phyloP scores from a whole-genome alignment of 306 rosid species.

The Cicer yamashitae region DNA sequence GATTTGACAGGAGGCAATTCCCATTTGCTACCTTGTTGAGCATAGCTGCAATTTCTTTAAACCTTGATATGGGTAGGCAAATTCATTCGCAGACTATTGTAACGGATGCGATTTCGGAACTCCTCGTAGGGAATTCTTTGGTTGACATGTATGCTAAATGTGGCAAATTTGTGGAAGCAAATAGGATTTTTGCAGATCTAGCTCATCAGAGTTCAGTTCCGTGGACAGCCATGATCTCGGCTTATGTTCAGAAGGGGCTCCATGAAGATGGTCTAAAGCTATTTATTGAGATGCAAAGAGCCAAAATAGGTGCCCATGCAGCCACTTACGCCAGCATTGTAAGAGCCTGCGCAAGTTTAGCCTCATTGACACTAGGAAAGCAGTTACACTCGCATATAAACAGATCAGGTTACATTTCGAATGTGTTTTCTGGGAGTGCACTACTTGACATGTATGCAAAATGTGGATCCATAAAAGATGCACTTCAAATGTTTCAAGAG shows the following conservation, averaged over 20 bases:
- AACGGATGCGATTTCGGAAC: conserved; percentile 58
- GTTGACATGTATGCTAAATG: conserved; percentile 97
- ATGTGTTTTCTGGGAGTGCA: conserved; percentile 87
- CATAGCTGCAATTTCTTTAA: conserved; percentile 65
- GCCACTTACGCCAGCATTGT: conserved; percentile 84
- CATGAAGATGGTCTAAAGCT: conserved; percentile 70
- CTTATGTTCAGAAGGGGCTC: conserved; percentile 70
- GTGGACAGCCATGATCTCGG: conserved; percentile 91
- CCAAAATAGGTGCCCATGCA: conserved; percentile 58
- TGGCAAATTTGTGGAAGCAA: conserved; percentile 69
- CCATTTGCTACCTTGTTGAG: conserved; percentile 83
- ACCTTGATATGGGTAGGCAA: conserved; percentile 77
- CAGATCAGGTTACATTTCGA: conserved; percentile 71
- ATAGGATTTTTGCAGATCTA: conserved; percentile 59
- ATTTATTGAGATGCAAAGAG: conserved; percentile 72
- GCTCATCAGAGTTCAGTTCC: conserved; percentile 71
- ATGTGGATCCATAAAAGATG: conserved; percentile 82
- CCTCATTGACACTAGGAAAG: conserved; percentile 71
- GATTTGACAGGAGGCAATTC: conserved; percentile 71
- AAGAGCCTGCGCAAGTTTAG: conserved; percentile 76
- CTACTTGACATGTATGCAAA: conserved; percentile 93
- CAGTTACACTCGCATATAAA: conserved; percentile 71
- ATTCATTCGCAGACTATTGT: conserved; percentile 76
- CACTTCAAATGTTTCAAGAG: conserved; percentile 72
- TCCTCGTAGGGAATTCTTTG: conserved; percentile 76